phyloP scores from a whole-genome alignment of 2,329 filamentous ascomycete genomes.

The Cladophialophora carrionii region DNA sequence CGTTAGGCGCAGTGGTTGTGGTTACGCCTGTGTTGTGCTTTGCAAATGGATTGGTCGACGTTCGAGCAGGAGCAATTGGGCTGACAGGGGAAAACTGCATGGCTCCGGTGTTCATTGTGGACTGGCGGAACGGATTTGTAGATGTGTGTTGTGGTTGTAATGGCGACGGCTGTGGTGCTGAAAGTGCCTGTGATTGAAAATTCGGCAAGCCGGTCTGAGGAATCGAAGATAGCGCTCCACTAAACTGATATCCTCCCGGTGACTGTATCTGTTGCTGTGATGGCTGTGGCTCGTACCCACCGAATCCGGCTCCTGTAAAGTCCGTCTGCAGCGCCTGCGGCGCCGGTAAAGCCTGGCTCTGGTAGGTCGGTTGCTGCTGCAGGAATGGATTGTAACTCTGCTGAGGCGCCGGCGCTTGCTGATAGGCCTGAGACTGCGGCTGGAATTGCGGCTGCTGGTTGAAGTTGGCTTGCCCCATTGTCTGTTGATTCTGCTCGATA shows the following conservation, averaged over 20 bases:
- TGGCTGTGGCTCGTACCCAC: slow-evolving; percentile 73
- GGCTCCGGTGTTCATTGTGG: slow-evolving; percentile 67
- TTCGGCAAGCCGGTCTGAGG: slow-evolving; percentile 54
- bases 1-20: slow-evolving; percentile 16
- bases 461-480: slow-evolving; percentile 57
- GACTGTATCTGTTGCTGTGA: slow-evolving; percentile 57
- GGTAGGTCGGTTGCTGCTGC: slow-evolving; percentile 37
- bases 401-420: slow-evolving; percentile 38
- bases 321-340: slow-evolving; percentile 49
- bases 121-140: slow-evolving; percentile 93
- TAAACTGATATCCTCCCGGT: slow-evolving; percentile 45
- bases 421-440: slow-evolving; percentile 39
- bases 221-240: slow-evolving; percentile 50
- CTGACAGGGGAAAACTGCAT: slow-evolving; percentile 50
- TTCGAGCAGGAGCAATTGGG: slow-evolving; percentile 54
- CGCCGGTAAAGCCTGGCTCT: slow-evolving; percentile 36
- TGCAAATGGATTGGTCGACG: slow-evolving; percentile 86
- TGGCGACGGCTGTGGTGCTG: slow-evolving; percentile 43
- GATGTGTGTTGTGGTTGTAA: slow-evolving; percentile 58
- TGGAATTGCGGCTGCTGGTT: slow-evolving; percentile 48
- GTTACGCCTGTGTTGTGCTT: slow-evolving; percentile 54
- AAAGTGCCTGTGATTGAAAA: slow-evolving; percentile 52
- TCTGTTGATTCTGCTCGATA: slow-evolving; percentile 84
- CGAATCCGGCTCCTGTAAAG: slow-evolving; percentile 78
- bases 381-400: slow-evolving; percentile 40